A percentile compares a stretch with the other conserved stretches of the same genome.
These are phyloP conservation scores for Mycena maculata DNA, from an alignment of 768 basidiomycete genomes.

Conservation along the genomic window DNA sequence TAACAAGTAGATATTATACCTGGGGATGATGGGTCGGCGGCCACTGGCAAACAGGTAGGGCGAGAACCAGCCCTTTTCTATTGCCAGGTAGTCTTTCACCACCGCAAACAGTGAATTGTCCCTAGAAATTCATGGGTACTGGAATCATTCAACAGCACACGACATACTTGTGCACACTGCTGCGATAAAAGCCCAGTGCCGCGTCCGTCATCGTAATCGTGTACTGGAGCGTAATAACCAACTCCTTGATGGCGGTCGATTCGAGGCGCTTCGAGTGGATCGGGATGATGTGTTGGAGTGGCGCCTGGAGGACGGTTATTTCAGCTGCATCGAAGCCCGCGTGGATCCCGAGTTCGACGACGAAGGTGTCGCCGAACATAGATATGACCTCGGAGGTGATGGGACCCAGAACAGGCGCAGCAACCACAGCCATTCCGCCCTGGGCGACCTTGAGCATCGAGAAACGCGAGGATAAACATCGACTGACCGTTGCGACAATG, in stretches of 20 bases:
- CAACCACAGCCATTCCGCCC: conserved; percentile 57
- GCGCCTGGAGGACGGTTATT: conserved; percentile 63
- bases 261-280: conserved; percentile 64
- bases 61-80: conserved; percentile 77
- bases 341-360: conserved; percentile 67
- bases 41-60: conserved; percentile 74
- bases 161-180: conserved; percentile 65
- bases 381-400: conserved; percentile 63
- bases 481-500: conserved; percentile 67
- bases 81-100: conserved; percentile 71
- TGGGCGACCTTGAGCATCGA: conserved; percentile 26
- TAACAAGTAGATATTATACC: no score
- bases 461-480: conserved; percentile 14
- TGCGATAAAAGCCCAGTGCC: conserved; percentile 69
- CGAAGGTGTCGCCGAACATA: conserved; percentile 65
- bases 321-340: conserved; percentile 65
- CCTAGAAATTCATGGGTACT: conserved; percentile 41
- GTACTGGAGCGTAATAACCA: conserved; percentile 71
- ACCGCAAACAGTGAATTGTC: conserved; percentile 69
- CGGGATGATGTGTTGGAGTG: conserved; percentile 61
- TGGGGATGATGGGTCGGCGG: conserved; percentile 68
- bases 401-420: conserved; percentile 64
- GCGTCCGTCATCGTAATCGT: conserved; percentile 70
- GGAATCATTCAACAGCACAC: not conserved
- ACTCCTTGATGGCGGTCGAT: conserved; percentile 67